These are phyloP conservation scores for Rasamsonia emersonii DNA, from an alignment of 2,329 filamentous ascomycete genomes.

Conservation along the genomic window DNA sequence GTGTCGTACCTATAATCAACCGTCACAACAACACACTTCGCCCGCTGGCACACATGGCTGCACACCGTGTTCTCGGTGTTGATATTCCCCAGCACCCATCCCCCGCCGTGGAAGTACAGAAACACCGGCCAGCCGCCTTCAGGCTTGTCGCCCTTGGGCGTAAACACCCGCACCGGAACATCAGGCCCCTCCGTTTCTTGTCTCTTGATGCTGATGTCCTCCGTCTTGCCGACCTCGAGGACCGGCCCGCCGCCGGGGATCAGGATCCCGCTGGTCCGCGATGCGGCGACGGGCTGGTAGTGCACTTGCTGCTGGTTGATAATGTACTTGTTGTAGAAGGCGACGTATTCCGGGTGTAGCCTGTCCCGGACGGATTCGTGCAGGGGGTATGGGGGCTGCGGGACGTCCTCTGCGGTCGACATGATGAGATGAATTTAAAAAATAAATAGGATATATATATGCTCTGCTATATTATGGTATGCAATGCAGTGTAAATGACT, in stretches of 20 bases:
- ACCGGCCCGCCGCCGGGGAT: conserved; percentile 45
- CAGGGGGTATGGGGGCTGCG: conserved; percentile 38
- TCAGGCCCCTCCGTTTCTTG: conserved; percentile 40
- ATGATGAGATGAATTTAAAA: background rate
- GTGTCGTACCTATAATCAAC: conserved; percentile 48
- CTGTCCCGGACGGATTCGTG: conserved; percentile 39
- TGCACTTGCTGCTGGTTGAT: conserved; percentile 47
- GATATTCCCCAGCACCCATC: conserved; percentile 52
- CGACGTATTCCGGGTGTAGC: conserved; percentile 44
- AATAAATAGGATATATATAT: background rate
- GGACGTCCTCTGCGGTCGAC: conserved; percentile 6
- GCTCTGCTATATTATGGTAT: background rate
- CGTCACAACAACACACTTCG: conserved; percentile 45
- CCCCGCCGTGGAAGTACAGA: conserved; percentile 51
- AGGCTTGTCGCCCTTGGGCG: conserved; percentile 38
- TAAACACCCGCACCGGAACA: conserved; percentile 44
- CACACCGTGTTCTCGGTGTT: conserved; percentile 51
- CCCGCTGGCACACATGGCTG: conserved; percentile 45
- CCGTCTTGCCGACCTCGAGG: conserved; percentile 39
- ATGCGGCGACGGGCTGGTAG: conserved; percentile 44
- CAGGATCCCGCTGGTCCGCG: conserved; percentile 43
- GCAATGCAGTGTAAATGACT: too few species aligned
- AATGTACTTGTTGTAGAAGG: conserved; percentile 46
- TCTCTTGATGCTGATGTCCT: conserved; percentile 38
- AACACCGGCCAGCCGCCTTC: conserved; percentile 46